Evolutionary conservation across 208 protist genomes (phyloP), one percentile per base, ranked within the genome.

Genomic region (Leishmania turanica): DNA sequence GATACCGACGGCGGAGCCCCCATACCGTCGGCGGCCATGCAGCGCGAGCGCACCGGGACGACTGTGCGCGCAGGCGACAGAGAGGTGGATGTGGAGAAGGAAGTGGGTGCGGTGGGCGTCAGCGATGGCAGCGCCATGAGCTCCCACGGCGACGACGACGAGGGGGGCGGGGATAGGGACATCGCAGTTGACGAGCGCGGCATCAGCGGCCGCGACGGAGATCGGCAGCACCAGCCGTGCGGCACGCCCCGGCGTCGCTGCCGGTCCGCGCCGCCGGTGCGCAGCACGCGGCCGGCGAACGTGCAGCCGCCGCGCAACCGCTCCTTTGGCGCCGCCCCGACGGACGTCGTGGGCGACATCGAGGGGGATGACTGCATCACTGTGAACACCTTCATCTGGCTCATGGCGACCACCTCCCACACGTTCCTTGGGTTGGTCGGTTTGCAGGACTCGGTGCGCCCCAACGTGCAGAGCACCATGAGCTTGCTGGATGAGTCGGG

Each of bases 391-490:
- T 93, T 91, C 62, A 82, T 95, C 40, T 79, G 80, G 68, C 87
- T 90, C 53, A 92, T 92, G 91, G 91, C 84, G 27, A 90, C 92
- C n/a, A 93, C 87, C 19, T 90, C 84, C 1, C 94, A 98, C 82
- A 97, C 92, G 15, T 98, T 98, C 74, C 87, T 99, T 24, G 96
- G 95, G 4, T 84, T 98, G 13, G 90, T 97, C n/a, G 96, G 92
- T 1, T 74, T 98, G 83, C 88, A 92, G 31, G 92, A 97, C 85
- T 97, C 94, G n/a, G 90, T 97, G 79, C 88, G 95, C 64, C 89
- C 87, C 17, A 93, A 95, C 77, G 90, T 97, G 60, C 91, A 96
- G 85, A 88, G 84, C 62, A 81, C 90, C 49, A 94, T 97, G 87
- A 74, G 86, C 34, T 77, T 91, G 68, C 84, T 99, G 40, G 88